phyloP scores from a whole-genome alignment of 1,284 basidiomycete species.

The Limonomyces culmigenus region DNA sequence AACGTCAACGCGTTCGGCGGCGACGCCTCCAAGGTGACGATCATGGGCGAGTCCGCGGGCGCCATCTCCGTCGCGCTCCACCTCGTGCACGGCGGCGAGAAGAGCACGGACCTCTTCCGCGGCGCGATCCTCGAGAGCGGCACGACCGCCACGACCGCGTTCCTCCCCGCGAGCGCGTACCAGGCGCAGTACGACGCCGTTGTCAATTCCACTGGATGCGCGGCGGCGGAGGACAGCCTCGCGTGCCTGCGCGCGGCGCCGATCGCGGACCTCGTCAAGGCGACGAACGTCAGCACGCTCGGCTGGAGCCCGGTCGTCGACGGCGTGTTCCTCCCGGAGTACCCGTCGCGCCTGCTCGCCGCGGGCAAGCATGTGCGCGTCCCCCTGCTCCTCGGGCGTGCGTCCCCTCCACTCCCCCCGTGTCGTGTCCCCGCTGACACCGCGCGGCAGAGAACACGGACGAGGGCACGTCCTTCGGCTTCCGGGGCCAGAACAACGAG shows the following conservation, averaged over 20 bases:
- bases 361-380: conserved; percentile 11
- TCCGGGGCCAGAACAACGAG: not conserved
- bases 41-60: conserved; percentile 26
- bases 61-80: conserved; percentile 18
- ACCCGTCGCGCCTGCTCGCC: conserved; percentile 10
- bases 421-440: conserved; percentile 1
- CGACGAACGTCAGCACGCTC: conserved; percentile 17
- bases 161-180: conserved; percentile 9
- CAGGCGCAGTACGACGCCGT: conserved; percentile 22
- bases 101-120: conserved; percentile 16
- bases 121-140: conserved; percentile 21
- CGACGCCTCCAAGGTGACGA: conserved; percentile 16
- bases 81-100: conserved; percentile 15
- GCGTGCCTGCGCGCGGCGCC: conserved; percentile 29
- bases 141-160: conserved; percentile 15
- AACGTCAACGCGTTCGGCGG: conserved; percentile 30
- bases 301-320: conserved; percentile 12
- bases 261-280: conserved; percentile 14
- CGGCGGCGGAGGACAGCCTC: conserved; percentile 23
- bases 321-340: conserved; percentile 13
- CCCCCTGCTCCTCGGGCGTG: too few relatives aligned
- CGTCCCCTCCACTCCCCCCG: not conserved
- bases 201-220: conserved; percentile 26
- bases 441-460: too few relatives aligned
- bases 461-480: conserved; percentile 4